Conservation (phyloP, 1,284 basidiomycete species). For the Cryptococcus wingfieldii region DNA sequence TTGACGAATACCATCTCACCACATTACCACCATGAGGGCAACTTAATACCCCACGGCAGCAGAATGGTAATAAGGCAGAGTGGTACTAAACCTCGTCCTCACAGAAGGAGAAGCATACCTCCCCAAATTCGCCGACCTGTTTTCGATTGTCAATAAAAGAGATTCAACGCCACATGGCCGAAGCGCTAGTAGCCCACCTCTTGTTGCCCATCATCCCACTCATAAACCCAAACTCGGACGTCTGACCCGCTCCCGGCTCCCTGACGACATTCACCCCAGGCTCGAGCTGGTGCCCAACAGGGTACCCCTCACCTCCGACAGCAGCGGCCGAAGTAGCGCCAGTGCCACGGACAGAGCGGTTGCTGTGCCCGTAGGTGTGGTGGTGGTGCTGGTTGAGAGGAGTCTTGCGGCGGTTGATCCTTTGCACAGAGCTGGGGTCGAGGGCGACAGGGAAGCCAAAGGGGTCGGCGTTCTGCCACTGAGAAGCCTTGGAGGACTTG, state of each 20-base stretch:
- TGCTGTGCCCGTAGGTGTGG: neutral
- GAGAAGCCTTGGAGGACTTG: neutral
- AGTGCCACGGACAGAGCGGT: neutral
- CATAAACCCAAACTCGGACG: conserved; percentile 3
- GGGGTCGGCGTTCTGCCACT: conserved; percentile 4
- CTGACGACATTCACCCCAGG: conserved; percentile 18
- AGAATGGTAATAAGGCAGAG: neutral
- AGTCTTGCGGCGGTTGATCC: neutral
- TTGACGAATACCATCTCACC: neutral
- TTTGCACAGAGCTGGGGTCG: neutral
- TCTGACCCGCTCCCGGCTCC: neutral
- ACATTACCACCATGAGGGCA: neutral
- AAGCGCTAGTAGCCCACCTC: conserved; percentile 16
- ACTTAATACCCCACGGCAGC: neutral
- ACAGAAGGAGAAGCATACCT: conserved; percentile 2
- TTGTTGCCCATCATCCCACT: conserved; percentile 3
- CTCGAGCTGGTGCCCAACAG: conserved; percentile 9
- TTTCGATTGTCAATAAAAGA: no score
- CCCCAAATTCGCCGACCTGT: neutral
- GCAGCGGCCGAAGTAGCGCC: neutral
- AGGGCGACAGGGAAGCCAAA: conserved; percentile 6
- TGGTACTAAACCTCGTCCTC: neutral
- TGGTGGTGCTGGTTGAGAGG: neutral
- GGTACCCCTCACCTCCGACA: neutral
- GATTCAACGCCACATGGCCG: conserved; percentile 5